Evolutionary conservation across 768 basidiomycete species (phyloP), one percentile per base, ranked within the genome.

Genomic region (Pulveroboletus sp.): DNA sequence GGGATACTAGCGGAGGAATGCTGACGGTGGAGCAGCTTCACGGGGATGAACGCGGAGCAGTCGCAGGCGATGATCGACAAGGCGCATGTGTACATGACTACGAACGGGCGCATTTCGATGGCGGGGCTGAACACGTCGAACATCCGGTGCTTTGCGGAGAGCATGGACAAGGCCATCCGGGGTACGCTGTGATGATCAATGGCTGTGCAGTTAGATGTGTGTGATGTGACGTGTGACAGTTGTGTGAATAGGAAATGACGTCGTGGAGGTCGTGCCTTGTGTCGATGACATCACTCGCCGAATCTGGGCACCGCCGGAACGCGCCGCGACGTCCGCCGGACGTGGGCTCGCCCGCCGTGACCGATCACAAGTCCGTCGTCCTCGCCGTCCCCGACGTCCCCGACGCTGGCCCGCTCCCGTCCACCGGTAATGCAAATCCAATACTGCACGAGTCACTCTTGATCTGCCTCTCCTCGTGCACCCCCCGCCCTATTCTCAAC

Each of bases 81-180:
- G 61, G 82, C 76, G 23, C 93, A 94, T 62, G 73, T 96, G 43
- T 96, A 94, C 67, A 71, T 95, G 77, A 93, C 92, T 3, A 68
- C 57, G 44, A 93, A 93, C 63, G 92, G 93, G 40, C 77, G 93
- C 43, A 95, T 97, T 61, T 93, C 90, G 48, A 95, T 97, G 93
- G 90, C 93, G 5, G 93, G 89, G 14, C 68, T 95, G 72, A 95
- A 93, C 76, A 79, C 72, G 39, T 63, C 74, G 51, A 96, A 94
- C 70, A 68, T 95, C n/a, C 49, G 68, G 30, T 87, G 88, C 67
- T 82, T 92, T 76, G 89, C 85, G 19, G 74, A 74, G 63, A 72
- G 72, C 57, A 65, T 93, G 54, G 87, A 92, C 71, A 76, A 71
- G 63, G 86, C 76, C 12, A 81, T 89, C 42, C 77, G 82, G 32